Evolutionary conservation across 1,139 yeast genomes (phyloP), one percentile per base, ranked within the genome.

Genomic region (Kodamaea anthophila): DNA sequence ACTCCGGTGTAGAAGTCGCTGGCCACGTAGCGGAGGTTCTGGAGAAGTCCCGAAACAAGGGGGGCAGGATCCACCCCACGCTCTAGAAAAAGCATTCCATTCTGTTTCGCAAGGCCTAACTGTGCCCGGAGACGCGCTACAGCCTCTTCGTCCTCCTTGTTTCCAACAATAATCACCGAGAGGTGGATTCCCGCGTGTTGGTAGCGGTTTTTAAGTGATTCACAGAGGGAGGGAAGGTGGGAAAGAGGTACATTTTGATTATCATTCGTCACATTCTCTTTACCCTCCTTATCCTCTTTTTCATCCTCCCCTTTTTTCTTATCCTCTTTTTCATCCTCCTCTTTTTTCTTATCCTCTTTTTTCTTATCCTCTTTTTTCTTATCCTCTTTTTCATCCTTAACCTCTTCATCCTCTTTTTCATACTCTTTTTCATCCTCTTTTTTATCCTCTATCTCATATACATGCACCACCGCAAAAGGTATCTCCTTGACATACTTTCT

Each of bases 381-480:
- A n/a, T n/a, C n/a, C 6, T 16, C 18, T 6, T 9, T 6, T 6
- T 16, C 18, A 6, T 16, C 8, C 9, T 6, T 6, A 6, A 9
- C 18, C 8, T 6, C 9, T 6, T 16, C 18, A 16, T 6, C 6
- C 6, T 6, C 9, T 6, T 6, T 9, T 6, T 6, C 18, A 16
- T 16, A 6, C 6, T 9, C 18, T 6, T 6, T 9, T 16, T 16
- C 18, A 16, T 9, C 18, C 6, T 6, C 18, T 6, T 16, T 39
- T 3, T 33, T 41, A 30, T 50, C 53, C 6, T 6, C 6, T 16
- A 63, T 39, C 6, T 39, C 36, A 15, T 47, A 39, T 0, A 47
- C 39, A 20, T 49, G 43, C 4, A 65, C 43, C 21, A 51, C 41
- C 5, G 55, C 63, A 47, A 60, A 64, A 3, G 72, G 71, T n/a